phyloP scores from a whole-genome alignment of 2,329 filamentous ascomycete genomes.

The Aphanocladium album region DNA sequence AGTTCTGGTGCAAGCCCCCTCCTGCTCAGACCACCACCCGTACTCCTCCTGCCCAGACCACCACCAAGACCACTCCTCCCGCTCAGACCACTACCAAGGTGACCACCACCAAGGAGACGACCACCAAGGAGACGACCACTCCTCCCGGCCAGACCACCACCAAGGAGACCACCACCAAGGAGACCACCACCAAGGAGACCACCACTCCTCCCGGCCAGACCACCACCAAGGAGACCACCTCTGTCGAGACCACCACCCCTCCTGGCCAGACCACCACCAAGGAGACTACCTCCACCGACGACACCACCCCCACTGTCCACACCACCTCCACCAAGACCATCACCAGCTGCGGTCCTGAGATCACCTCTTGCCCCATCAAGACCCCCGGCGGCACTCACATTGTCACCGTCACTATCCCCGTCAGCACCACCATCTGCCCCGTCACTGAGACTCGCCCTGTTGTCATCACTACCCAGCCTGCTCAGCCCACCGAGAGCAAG shows the following conservation, averaged over 20 bases:
- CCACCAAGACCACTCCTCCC: neutral
- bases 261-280: constrained; percentile 19
- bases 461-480: constrained; percentile 15
- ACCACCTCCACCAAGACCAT: constrained; percentile 45
- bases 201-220: constrained; percentile 4
- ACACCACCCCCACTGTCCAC: constrained; percentile 46
- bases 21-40: constrained; percentile 12
- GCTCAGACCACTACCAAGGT: constrained; percentile 9
- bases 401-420: constrained; percentile 48
- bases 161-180: neutral
- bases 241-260: constrained; percentile 17
- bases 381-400: constrained; percentile 37
- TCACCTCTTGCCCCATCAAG: constrained; percentile 47
- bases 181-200: constrained; percentile 7
- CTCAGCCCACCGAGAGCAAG: constrained; percentile 15
- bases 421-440: constrained; percentile 58
- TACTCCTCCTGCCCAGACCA: constrained; percentile 17
- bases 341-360: constrained; percentile 41
- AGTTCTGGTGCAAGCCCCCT: constrained; percentile 62
- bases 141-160: constrained; percentile 13
- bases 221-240: constrained; percentile 11
- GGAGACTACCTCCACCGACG: constrained; percentile 30
- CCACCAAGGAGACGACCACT: constrained; percentile 13
- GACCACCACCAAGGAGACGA: constrained; percentile 16
- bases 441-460: constrained; percentile 43